These are phyloP conservation scores for Prunella vulgaris DNA, from an alignment of 257 asterid species.

Conservation along the genomic window DNA sequence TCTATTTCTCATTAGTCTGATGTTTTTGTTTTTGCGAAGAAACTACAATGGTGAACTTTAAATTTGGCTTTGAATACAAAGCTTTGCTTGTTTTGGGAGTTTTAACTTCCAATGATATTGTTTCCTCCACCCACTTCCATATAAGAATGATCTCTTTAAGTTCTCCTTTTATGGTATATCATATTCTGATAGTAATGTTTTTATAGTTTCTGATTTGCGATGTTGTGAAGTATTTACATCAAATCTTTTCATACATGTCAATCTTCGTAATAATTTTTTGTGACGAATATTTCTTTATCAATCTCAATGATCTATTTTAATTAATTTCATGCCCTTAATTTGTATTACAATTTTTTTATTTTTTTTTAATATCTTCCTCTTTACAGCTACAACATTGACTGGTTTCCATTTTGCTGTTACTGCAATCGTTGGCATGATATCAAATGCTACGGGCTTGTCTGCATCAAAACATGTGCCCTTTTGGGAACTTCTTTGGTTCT, in stretches of 20 bases:
- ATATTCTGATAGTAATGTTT: neutral
- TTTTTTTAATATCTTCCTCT: constrained; percentile 17
- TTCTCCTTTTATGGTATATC: neutral
- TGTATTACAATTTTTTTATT: neutral
- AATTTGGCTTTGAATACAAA: neutral
- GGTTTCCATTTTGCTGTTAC: constrained; percentile 96
- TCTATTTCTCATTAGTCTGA: neutral
- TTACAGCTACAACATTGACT: constrained; percentile 90
- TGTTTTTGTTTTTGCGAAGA: constrained; percentile 6
- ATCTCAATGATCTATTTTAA: constrained; percentile 9
- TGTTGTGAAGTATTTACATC: constrained; percentile 1
- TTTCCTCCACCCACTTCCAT: neutral
- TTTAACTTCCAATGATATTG: neutral
- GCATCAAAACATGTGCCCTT: constrained; percentile 86
- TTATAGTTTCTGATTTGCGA: neutral
- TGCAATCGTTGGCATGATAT: constrained; percentile 89
- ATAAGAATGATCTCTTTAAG: neutral
- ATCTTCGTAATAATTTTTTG: neutral
- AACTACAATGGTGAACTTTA: neutral
- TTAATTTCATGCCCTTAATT: neutral
- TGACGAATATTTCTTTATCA: neutral
- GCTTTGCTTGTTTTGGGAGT: constrained; percentile 2
- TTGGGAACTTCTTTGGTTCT: constrained; percentile 99
- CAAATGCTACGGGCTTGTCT: constrained; percentile 86
- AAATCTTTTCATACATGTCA: neutral